Base-by-base conservation (phyloP, 2,329 filamentous ascomycete species). In the Ceratocystis albifundus region DNA sequence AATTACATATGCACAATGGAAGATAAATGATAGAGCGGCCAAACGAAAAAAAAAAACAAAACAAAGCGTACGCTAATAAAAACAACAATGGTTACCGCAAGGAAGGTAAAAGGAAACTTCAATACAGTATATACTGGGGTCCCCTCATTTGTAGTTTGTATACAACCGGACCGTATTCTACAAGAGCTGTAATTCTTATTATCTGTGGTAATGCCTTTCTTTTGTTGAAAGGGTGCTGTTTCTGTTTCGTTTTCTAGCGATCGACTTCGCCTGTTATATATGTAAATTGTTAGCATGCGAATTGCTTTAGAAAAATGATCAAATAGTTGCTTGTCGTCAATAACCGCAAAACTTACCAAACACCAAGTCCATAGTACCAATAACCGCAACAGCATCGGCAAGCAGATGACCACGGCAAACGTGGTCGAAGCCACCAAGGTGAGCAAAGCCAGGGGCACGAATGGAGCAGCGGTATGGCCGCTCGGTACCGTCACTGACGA, bases 401-500 rank as follows among this genome's bases (percentile, higher is more conserved):
- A 99, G 79, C 77, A 99, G 78, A 79, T 99, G 95, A 41, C 94
- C 94, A 78, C 89, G 88, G 70, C 87, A 87, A 66, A 99, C 83
- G 74, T 97, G 93, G 76, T 99, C 94, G 76, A 99, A 96, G 71
- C 90, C 93, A 73, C 84, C 85, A 77, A 99, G 79, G 79, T 99
- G 95, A 70, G 94, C 94, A 74, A 99, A 99, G 69, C 94, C 94
- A 67, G 94, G 94, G 46, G 95, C 93, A 72, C 94, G 87, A 72
- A 99, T 96, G 81, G 96, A 95, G 79, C 94, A 96, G 74, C 95
- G 84, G 80, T 99, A 99, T 61, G 94, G 94, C 74, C 94, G 83
- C 83, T 99, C 94, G 75, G 87, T 94, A 70, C 94, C 94, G 75
- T 99, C 94, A 75, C 89, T 96, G 73, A 99, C 94, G 64, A 99